Evolutionary conservation across 2,329 filamentous ascomycete species (phyloP).

Genomic region (Hypomyces rosellus): DNA sequence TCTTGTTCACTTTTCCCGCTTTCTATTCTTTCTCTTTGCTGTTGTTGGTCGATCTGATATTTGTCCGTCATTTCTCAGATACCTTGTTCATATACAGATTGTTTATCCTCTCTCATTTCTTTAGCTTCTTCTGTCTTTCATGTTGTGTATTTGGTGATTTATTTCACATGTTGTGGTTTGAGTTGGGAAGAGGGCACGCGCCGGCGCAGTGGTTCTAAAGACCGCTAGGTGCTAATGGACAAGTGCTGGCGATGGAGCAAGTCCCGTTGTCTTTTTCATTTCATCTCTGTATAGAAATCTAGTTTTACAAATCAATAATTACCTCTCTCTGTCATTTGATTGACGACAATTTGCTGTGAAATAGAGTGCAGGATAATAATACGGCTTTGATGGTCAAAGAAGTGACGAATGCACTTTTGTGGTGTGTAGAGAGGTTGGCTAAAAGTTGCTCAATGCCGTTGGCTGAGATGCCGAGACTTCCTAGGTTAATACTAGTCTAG

Average conservation of each 20-base stretch:
- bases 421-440: too few species aligned
- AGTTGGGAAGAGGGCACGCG: neutral
- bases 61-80: slow-evolving; percentile 37
- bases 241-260: neutral
- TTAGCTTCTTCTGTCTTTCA: slow-evolving; percentile 4
- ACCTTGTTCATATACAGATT: slow-evolving; percentile 55
- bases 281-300: slow-evolving; percentile 32
- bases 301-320: slow-evolving; percentile 26
- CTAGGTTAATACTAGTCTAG: too few species aligned
- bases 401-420: too few species aligned
- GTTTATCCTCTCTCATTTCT: slow-evolving; percentile 18
- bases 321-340: slow-evolving; percentile 16
- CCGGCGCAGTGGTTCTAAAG: neutral
- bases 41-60: slow-evolving; percentile 17
- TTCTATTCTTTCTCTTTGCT: slow-evolving; percentile 18
- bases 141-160: slow-evolving; percentile 1
- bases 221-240: neutral
- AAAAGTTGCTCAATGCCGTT: too few species aligned
- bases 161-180: neutral
- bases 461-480: too few species aligned
- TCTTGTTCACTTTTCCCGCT: slow-evolving; percentile 16
- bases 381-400: too few species aligned
- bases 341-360: neutral
- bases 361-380: neutral
- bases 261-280: slow-evolving; percentile 14